A percentile compares a stretch with the other conserved stretches of the same genome.
Conservation (phyloP, 75 land plant species). For the Picea sitchensis region DNA sequence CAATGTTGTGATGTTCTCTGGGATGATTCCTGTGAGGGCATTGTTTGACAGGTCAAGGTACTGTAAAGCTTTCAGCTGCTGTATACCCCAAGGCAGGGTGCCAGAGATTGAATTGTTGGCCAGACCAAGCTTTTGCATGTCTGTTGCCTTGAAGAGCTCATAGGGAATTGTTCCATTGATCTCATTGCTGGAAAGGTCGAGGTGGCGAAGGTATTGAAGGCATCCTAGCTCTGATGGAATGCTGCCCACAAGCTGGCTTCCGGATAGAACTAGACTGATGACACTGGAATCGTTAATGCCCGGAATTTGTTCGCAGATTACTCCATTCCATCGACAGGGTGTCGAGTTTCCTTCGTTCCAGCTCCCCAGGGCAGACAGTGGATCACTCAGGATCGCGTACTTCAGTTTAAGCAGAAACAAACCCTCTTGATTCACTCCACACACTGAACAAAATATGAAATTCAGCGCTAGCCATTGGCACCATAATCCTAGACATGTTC, state of each 20-base stretch:
- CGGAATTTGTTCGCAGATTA: conserved; percentile 35
- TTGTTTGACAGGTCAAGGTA: conserved; percentile 67
- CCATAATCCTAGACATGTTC: no score
- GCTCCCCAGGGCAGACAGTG: conserved; percentile 25
- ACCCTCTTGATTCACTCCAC: conserved; percentile 30
- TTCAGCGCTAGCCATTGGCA: no score
- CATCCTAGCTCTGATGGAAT: conserved; percentile 46
- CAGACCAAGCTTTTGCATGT: conserved; percentile 44
- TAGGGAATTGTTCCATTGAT: conserved; percentile 73
- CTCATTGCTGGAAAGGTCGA: conserved; percentile 47
- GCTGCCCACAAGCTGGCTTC: conserved; percentile 37
- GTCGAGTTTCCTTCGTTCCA: conserved; percentile 51
- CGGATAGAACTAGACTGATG: conserved; percentile 36
- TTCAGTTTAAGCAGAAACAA: conserved; percentile 43
- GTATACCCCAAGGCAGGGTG: conserved; percentile 36
- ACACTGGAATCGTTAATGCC: conserved; percentile 22
- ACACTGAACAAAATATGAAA: neutral
- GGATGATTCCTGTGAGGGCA: conserved; percentile 52
- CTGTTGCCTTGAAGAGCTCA: conserved; percentile 47
- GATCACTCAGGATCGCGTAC: conserved; percentile 49
- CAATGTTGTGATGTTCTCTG: conserved; percentile 19
- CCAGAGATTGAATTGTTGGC: conserved; percentile 71
- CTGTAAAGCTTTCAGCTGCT: conserved; percentile 19
- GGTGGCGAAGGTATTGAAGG: conserved; percentile 44
- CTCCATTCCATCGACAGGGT: conserved; percentile 80